Conservation (phyloP, 2,329 filamentous ascomycete species). For the Ceratocystis cacaofunesta region DNA sequence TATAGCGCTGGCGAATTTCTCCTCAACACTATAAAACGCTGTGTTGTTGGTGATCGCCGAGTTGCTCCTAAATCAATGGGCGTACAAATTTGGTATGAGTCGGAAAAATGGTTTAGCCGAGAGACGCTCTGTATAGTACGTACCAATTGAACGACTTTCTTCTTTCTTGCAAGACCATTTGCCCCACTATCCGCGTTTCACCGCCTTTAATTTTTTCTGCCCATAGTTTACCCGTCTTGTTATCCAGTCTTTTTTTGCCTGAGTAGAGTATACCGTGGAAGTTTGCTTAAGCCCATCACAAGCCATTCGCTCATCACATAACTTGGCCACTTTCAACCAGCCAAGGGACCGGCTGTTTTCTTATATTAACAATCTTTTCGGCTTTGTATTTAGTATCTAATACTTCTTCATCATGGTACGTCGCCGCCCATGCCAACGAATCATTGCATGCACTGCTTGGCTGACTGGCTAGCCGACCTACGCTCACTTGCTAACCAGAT, state of each 20-base stretch:
- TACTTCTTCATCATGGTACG: slow-evolving; percentile 12
- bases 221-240: slow-evolving; percentile 5
- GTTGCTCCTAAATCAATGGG: neutral
- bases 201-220: slow-evolving; percentile 17
- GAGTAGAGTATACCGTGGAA: neutral
- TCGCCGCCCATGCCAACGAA: neutral
- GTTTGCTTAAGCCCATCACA: neutral
- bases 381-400: neutral
- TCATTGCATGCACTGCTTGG: too few relatives aligned
- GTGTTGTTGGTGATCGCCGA: slow-evolving; percentile 2
- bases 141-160: too few relatives aligned
- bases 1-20: neutral
- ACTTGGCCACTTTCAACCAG: neutral
- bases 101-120: slow-evolving; percentile 14
- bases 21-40: neutral
- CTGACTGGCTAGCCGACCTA: too few relatives aligned
- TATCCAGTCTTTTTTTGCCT: slow-evolving; percentile 5
- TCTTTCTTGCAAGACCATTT: neutral
- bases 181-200: slow-evolving; percentile 13
- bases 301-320: neutral
- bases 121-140: neutral
- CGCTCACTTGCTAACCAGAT: slow-evolving; percentile 1
- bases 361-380: neutral
- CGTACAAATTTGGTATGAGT: slow-evolving; percentile 8
- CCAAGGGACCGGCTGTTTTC: slow-evolving; percentile 10